Conservation (phyloP, 163 green algal genomes). For the Scenedesmus sp. region DNA sequence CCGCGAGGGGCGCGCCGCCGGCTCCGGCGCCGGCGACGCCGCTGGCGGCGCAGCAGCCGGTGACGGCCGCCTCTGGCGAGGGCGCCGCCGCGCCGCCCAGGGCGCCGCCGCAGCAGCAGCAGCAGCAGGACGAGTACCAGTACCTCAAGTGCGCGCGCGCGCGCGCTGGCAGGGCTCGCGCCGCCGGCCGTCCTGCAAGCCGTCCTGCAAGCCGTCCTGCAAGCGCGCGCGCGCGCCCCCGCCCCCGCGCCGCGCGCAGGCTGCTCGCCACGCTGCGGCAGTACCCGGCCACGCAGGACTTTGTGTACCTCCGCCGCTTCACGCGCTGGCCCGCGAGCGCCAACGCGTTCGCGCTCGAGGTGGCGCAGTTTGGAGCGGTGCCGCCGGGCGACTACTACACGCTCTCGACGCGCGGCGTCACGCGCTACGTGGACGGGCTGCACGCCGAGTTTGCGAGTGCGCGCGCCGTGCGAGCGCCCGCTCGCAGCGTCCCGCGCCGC, state of each 20-base stretch:
- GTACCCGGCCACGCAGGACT: slow-evolving; percentile 78
- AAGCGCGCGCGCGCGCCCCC: too few relatives aligned
- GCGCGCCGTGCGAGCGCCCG: neutral
- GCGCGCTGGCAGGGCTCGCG: too few relatives aligned
- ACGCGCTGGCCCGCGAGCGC: slow-evolving; percentile 54
- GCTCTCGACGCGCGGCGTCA: slow-evolving; percentile 80
- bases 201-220: neutral
- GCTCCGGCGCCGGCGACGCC: too few relatives aligned
- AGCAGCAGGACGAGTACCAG: neutral
- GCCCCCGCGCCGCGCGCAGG: too few relatives aligned
- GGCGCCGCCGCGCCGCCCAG: too few relatives aligned
- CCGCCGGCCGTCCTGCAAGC: too few relatives aligned
- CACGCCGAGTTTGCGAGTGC: slow-evolving; percentile 80
- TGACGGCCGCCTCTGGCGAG: too few relatives aligned
- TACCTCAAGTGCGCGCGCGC: neutral
- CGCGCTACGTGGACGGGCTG: slow-evolving; percentile 72
- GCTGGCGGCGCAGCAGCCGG: neutral
- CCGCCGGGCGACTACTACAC: slow-evolving; percentile 80
- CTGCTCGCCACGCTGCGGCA: slow-evolving; percentile 70
- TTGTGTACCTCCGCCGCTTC: slow-evolving; percentile 81
- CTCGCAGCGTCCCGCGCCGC: too few relatives aligned
- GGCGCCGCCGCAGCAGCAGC: too few relatives aligned
- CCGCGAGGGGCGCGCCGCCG: too few relatives aligned
- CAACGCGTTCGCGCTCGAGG: slow-evolving; percentile 83
- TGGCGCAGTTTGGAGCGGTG: slow-evolving; percentile 58